Percentiles rank a stretch among this genome's conserved stretches.
Conservation (phyloP, 352 stramenopile genomes). For the Paralagenidium karlingii region DNA sequence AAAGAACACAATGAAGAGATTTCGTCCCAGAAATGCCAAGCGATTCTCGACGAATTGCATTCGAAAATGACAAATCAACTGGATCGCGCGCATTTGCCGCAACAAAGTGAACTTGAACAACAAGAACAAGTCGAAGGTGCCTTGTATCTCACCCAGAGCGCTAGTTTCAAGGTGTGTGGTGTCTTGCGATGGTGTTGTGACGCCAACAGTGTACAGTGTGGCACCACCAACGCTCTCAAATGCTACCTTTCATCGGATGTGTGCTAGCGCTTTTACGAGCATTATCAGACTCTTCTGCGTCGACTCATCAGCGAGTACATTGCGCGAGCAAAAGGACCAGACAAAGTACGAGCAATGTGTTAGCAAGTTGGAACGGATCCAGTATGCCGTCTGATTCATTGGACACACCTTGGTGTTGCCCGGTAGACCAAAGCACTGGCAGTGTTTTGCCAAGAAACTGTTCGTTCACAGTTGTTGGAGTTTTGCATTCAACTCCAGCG, state of each 20-base stretch:
- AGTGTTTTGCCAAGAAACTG: slow-evolving; percentile 43
- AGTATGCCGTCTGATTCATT: background rate
- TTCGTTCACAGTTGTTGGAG: slow-evolving; percentile 35
- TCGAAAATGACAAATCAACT: slow-evolving; percentile 41
- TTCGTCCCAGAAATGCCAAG: slow-evolving; percentile 44
- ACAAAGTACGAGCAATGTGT: slow-evolving; percentile 20
- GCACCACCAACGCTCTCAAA: too few species aligned
- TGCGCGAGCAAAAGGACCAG: slow-evolving; percentile 40
- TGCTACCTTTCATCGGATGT: background rate
- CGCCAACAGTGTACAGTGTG: too few species aligned
- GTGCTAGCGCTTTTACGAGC: slow-evolving; percentile 50
- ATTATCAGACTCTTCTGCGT: slow-evolving; percentile 55
- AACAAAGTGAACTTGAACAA: slow-evolving; percentile 23
- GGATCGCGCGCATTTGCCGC: too few species aligned
- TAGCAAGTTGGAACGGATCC: background rate
- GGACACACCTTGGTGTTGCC: background rate
- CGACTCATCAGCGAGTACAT: slow-evolving; percentile 62
- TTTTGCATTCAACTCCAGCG: slow-evolving; percentile 44
- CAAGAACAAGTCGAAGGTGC: slow-evolving; percentile 41
- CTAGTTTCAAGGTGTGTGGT: slow-evolving; percentile 45
- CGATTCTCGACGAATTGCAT: slow-evolving; percentile 40
- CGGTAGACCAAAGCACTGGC: slow-evolving; percentile 47
- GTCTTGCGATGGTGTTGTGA: background rate
- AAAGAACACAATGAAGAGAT: slow-evolving; percentile 61
- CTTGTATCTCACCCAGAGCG: slow-evolving; percentile 49